Percentiles rank a stretch among this genome's conserved stretches.
phyloP scores from a whole-genome alignment of 495 filamentous ascomycete genomes.

The Talaromyces thailandensis region DNA sequence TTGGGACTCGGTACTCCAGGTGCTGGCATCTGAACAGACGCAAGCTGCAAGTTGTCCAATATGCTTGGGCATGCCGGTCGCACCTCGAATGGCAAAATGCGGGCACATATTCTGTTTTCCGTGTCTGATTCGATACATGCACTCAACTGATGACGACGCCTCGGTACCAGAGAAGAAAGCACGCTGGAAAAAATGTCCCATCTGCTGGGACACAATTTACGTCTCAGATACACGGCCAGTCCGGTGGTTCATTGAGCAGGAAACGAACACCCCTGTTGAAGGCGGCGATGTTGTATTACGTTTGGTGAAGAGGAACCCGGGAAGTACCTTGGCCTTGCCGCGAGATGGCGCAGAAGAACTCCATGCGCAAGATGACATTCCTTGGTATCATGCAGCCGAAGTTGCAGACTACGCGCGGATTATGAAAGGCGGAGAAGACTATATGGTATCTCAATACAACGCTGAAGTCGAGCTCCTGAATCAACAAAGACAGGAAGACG shows the following conservation, averaged over 20 bases:
- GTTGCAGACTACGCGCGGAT: conserved; percentile 91
- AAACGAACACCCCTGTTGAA: conserved; percentile 65
- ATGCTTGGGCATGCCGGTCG: conserved; percentile 82
- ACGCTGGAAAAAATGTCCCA: conserved; percentile 91
- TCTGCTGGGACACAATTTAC: conserved; percentile 87
- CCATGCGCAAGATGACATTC: conserved; percentile 61
- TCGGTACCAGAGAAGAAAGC: conserved; percentile 57
- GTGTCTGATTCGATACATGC: conserved; percentile 93
- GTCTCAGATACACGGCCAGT: conserved; percentile 84
- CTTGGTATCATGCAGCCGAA: conserved; percentile 91
- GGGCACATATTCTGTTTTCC: conserved; percentile 96
- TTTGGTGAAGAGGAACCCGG: conserved; percentile 66
- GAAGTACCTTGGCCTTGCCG: conserved; percentile 79
- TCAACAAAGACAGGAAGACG: conserved; percentile 75
- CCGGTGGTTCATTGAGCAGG: conserved; percentile 84
- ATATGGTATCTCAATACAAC: conserved; percentile 74
- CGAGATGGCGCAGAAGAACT: conserved; percentile 70
- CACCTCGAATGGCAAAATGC: conserved; percentile 94
- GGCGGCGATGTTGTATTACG: conserved; percentile 85
- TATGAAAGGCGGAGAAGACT: conserved; percentile 88
- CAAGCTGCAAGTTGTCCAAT: conserved; percentile 88
- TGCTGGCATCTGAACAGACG: conserved; percentile 81
- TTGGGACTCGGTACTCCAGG: conserved; percentile 84
- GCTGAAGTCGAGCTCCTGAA: conserved; percentile 66
- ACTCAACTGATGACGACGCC: conserved; percentile 62